Evolutionary conservation across 75 land plant species (phyloP).

Genomic region (Cryptomeria japonica): DNA sequence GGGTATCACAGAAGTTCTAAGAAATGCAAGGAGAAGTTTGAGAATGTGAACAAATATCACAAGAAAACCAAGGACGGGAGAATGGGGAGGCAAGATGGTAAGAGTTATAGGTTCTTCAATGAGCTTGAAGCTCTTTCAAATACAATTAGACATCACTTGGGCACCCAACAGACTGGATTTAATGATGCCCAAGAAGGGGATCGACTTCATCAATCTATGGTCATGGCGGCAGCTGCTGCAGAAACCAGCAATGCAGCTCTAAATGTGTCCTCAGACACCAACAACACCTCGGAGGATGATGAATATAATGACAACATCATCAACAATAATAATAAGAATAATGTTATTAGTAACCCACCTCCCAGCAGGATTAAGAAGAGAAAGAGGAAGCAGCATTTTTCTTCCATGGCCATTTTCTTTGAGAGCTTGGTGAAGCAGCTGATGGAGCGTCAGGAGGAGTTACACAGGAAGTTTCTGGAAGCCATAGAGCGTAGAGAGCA

Average conservation of each 20-base stretch:
- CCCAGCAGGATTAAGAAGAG: slow-evolving; percentile 25
- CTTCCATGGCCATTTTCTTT: slow-evolving; percentile 42
- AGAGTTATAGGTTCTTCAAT: slow-evolving; percentile 45
- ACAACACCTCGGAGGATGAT: slow-evolving; percentile 10
- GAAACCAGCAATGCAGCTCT: slow-evolving; percentile 9
- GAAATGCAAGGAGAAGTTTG: slow-evolving; percentile 64
- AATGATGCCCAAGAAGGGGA: neutral
- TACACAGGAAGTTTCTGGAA: slow-evolving; percentile 55
- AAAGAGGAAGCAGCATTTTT: slow-evolving; percentile 27
- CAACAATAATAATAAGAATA: neutral
- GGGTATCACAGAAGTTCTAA: slow-evolving; percentile 48
- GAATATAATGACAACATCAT: neutral
- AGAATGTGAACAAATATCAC: slow-evolving; percentile 50
- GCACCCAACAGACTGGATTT: no score
- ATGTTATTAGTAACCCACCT: neutral
- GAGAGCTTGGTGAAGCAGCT: slow-evolving; percentile 53
- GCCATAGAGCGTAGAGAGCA: slow-evolving; percentile 52
- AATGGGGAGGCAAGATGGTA: slow-evolving; percentile 48
- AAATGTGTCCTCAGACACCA: neutral
- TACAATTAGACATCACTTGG: neutral
- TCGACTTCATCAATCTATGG: neutral
- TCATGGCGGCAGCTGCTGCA: neutral
- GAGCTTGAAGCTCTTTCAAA: slow-evolving; percentile 40
- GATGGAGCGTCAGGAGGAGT: slow-evolving; percentile 58
- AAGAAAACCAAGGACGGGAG: slow-evolving; percentile 46